Evolutionary conservation across 495 filamentous ascomycete genomes (phyloP).

Genomic region (Neurospora sp.): DNA sequence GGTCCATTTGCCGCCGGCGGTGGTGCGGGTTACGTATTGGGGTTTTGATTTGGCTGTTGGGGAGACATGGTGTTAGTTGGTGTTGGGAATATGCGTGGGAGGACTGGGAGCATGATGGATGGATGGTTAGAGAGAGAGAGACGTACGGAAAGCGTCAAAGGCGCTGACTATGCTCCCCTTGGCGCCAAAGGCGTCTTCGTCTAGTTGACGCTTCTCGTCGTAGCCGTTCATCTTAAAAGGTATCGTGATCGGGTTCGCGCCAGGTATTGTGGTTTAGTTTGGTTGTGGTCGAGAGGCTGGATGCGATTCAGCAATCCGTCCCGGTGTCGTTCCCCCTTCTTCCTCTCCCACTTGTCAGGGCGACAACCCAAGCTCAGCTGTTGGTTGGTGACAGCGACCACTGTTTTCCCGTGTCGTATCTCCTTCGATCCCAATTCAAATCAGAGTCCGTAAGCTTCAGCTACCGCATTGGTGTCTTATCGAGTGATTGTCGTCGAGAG

Average conservation of each 20-base stretch:
- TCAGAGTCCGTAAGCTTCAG: neutral
- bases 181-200: constrained; percentile 70
- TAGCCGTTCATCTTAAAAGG: constrained; percentile 42
- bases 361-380: neutral
- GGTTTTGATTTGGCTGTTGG: constrained; percentile 81
- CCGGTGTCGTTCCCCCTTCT: neutral
- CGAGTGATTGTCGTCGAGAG: neutral
- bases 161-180: constrained; percentile 63
- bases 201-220: constrained; percentile 41
- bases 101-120: too few species aligned
- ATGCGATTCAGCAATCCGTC: neutral
- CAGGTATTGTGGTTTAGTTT: neutral
- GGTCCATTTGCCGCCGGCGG: constrained; percentile 88
- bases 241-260: neutral
- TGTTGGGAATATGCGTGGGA: too few species aligned
- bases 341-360: neutral
- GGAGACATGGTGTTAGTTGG: constrained; percentile 17
- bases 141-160: constrained; percentile 96
- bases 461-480: neutral
- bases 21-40: constrained; percentile 74
- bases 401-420: neutral
- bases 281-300: neutral
- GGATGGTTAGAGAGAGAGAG: too few species aligned
- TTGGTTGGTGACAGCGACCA: neutral
- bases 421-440: neutral